Percentiles rank a stretch among this genome's conserved stretches.
phyloP scores from a whole-genome alignment of 495 filamentous ascomycete species.

The Schizothecium vesticola region DNA sequence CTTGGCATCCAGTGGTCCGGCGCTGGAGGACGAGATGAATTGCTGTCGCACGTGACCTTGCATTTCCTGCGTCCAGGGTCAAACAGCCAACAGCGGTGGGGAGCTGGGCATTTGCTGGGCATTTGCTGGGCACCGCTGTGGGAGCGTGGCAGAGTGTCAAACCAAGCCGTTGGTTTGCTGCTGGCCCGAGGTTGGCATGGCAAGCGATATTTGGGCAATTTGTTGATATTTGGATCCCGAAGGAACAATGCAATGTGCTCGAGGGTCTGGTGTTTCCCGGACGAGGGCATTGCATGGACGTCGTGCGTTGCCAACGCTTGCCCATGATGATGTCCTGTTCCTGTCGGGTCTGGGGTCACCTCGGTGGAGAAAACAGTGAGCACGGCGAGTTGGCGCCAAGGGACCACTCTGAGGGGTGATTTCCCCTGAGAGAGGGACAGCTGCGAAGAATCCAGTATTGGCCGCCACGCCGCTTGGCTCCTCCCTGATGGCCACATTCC shows the following conservation, averaged over 20 bases:
- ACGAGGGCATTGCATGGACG: not conserved
- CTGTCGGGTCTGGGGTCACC: not conserved
- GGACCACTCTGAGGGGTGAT: not conserved
- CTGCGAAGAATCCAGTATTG: not conserved
- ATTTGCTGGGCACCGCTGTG: not conserved
- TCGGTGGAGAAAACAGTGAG: not conserved
- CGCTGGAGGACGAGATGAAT: not conserved
- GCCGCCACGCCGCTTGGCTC: not conserved
- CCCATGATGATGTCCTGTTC: not conserved
- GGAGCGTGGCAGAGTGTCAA: not conserved
- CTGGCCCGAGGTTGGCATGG: not conserved
- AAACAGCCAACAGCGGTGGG: not conserved
- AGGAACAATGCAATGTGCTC: not conserved
- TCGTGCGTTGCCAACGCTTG: not conserved
- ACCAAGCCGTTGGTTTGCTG: not conserved
- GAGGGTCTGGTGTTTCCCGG: not conserved
- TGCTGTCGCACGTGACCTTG: not conserved
- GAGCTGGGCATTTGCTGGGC: not conserved
- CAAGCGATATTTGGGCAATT: not conserved
- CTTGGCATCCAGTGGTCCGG: not conserved
- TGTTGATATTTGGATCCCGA: not conserved
- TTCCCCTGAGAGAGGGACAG: not conserved
- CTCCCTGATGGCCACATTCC: not conserved
- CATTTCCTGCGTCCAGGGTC: not conserved
- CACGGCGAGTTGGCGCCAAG: not conserved